Base-by-base conservation (phyloP, 1,284 basidiomycete genomes). In the Amylostereum areolatum region DNA sequence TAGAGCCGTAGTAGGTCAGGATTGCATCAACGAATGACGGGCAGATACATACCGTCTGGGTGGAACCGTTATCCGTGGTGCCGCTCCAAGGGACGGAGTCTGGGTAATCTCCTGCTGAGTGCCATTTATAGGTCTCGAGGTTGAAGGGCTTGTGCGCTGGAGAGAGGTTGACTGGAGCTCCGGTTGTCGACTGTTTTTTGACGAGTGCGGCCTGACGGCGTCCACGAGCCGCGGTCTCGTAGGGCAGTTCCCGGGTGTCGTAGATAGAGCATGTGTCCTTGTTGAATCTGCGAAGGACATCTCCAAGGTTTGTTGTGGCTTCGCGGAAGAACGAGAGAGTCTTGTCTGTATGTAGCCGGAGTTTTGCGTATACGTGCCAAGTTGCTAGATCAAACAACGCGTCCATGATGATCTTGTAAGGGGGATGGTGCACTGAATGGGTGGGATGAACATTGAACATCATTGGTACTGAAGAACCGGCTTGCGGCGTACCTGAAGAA, bases 351-450 rank as follows among this genome's bases (percentile, higher is more conserved):
- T 71, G 69, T 9, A 62, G 41, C 0, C 61, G 60, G 2, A 70
- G 53, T 35, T 69, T 68, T 0, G 66, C 64, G 3, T 63, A 54
- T 0, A 55, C 58, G 46, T 69, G 67, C 62, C 62, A 69, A 7
- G 53, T 45, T 0, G 51, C 55, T 4, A 65, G 47, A 2, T 49
- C 48, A 41, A 62, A 69, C 0, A 69, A 41, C 4, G 69, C 40
- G n/a, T 60, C 48, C 1, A 56, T 34, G 3, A 66, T 48, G 3
- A 56, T 50, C 0, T 43, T 32, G 39, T 68, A 1, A 50, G 57
- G 0, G 66, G 65, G 4, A 67, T 59, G 5, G 59, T 48, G 37
- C 65, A 68, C 62, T 66, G 43, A n/a, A n/a, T n/a, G n/a, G n/a
- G n/a, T n/a, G n/a, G n/a, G n/a, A n/a, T n/a, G n/a, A n/a, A n/a